phyloP scores from a whole-genome alignment of 75 land plant genomes.

The Cupressus sempervirens region DNA sequence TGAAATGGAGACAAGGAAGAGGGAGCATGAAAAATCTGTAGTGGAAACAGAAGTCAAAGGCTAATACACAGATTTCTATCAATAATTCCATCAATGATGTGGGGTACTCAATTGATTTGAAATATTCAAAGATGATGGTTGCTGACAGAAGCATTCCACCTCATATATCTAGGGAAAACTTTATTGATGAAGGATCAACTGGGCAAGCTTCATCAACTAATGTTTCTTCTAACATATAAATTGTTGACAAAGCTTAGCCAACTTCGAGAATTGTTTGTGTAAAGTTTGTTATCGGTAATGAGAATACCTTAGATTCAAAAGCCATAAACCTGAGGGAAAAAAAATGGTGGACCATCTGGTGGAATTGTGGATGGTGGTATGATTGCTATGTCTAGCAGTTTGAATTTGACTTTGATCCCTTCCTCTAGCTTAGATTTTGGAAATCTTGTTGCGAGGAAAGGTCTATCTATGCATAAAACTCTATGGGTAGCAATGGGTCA shows the following conservation, averaged over 20 bases:
- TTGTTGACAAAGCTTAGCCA: background rate
- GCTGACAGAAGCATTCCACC: background rate
- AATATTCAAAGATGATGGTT: background rate
- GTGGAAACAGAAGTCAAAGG: constrained; percentile 9
- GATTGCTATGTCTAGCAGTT: background rate
- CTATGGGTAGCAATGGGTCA: constrained; percentile 34
- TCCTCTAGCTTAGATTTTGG: background rate
- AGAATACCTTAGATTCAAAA: constrained; percentile 2
- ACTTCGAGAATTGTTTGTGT: background rate
- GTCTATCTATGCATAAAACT: constrained; percentile 7
- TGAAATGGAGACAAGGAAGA: constrained; percentile 52
- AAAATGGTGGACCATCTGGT: constrained; percentile 11
- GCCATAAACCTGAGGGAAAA: constrained; percentile 14
- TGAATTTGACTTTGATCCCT: background rate
- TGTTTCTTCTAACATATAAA: background rate
- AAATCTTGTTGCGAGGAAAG: background rate
- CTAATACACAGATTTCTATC: background rate
- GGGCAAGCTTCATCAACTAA: background rate
- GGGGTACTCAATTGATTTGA: background rate
- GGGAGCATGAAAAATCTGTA: background rate
- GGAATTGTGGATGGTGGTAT: background rate
- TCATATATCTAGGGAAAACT: background rate
- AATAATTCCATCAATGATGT: background rate
- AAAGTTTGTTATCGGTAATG: background rate
- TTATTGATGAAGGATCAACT: background rate